Evolutionary conservation across 345 rosid species (phyloP), one percentile per base, ranked within the genome.

Genomic region (Carallia pectinifolia): DNA sequence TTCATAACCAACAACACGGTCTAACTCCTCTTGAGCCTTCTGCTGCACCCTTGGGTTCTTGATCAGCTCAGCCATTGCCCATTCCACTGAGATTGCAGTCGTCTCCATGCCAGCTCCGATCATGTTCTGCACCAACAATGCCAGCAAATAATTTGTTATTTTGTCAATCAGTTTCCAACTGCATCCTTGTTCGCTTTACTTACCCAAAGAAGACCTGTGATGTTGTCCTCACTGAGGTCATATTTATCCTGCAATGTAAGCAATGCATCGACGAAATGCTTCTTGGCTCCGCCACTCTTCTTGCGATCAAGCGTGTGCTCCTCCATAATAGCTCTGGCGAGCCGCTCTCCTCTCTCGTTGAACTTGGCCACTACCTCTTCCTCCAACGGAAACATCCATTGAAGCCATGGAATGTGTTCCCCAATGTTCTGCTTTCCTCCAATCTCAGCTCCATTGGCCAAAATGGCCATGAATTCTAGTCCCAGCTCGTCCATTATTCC

Each of bases 91-190:
- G 36, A 91, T 91, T 12, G 96, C 91, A 16, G 94, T 82, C 3
- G 98, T 93, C 76, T 93, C 98, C 96, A 86, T 91, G 47, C 98
- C 98, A 0, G 98, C 98, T 0, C 94, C 88, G 68, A 93, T 89
- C 98, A 93, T 93, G 77, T 93, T 94, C 98, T 90, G 84, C 78
- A 75, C 48, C 58, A 6, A 62, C 8, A 55, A 53, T 13, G 64
- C 53, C 60, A 3, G 23, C 23, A 23, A 23, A 23, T 23, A 23
- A 23, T 23, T 23, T 23, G 23, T 23, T 23, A 23, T 23, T 23
- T 23, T 23, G 23, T 23, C 23, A 23, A 23, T 23, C 23, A 23
- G 23, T 23, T 23, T 23, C 23, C 23, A 23, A 23, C 23, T 23
- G 23, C 23, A 23, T 23, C 99, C 99, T 80, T 95, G 92, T 74